Evolutionary conservation across 495 filamentous ascomycete species (phyloP), one percentile per base, ranked within the genome.

Genomic region (Jackrogersella multiformis): DNA sequence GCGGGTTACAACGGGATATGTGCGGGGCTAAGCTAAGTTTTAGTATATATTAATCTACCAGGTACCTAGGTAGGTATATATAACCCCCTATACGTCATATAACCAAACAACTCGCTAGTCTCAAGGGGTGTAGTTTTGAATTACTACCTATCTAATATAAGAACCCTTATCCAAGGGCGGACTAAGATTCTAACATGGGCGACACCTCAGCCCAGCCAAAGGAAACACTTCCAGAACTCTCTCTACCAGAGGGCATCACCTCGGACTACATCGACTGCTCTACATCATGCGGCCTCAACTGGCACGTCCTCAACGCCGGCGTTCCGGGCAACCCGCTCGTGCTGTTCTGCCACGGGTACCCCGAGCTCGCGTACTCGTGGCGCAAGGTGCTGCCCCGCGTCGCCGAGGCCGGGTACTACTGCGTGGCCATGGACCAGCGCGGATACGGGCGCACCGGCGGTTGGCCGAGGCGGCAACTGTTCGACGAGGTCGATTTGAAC

Each of bases 341-440:
- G 28, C 73, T 90, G 16, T 84, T 89, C 62, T 80, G 86, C 54
- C 89, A 89, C 72, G 88, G 88, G 18, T 90, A 84, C 65, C 88
- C 88, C 6, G 88, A 91, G 68, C 80, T 90, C 16, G 87, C 88
- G 44, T 91, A 83, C 73, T 89, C 88, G 30, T 90, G 88, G 88
- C 86, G 88, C 56, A 85, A 87, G 42, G 73, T 89, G 10, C 79
- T 90, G 59, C 83, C 85, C 15, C 51, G 73, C 2, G 73, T 92
- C 20, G 85, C 88, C 8, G 72, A 64, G 4, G 77, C 82, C 2
- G 86, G 86, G 28, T 90, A 86, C 74, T 80, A 87, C 73, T 86
- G 86, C 55, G 84, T 90, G 4, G 88, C 88, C 2, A 82, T 85
- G 39, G 89, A 92, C 73, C 87, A 90, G 65, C 84, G 89, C 36